These are phyloP conservation scores for Haplosporangium gracile DNA, from an alignment of 192 early-diverging fungal genomes.

Conservation along the genomic window DNA sequence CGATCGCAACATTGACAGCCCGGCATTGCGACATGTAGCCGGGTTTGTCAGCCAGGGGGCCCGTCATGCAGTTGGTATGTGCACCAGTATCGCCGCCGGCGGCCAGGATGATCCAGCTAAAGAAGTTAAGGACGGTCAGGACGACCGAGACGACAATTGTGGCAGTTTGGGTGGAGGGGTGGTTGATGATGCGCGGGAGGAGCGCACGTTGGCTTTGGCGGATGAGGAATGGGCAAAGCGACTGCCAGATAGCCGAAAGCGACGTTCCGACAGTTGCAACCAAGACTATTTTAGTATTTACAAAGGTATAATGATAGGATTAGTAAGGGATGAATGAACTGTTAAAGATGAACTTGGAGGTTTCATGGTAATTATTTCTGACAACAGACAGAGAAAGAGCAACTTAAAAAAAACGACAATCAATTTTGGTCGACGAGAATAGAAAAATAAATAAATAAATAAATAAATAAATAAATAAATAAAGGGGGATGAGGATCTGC, in stretches of 20 bases:
- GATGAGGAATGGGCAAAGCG: slow-evolving; percentile 46
- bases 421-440: neutral
- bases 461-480: no score
- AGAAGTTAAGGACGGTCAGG: slow-evolving; percentile 50
- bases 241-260: slow-evolving; percentile 48
- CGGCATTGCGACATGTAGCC: slow-evolving; percentile 38
- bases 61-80: slow-evolving; percentile 14
- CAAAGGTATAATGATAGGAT: neutral
- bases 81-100: slow-evolving; percentile 29
- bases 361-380: neutral
- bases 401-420: neutral
- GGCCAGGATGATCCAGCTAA: slow-evolving; percentile 50
- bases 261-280: slow-evolving; percentile 40
- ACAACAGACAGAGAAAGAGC: neutral
- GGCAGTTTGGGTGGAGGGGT: slow-evolving; percentile 47
- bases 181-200: slow-evolving; percentile 47
- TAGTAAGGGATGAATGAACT: neutral
- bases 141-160: slow-evolving; percentile 47
- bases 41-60: slow-evolving; percentile 3
- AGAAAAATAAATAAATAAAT: no score
- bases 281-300: slow-evolving; percentile 21
- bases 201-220: slow-evolving; percentile 48
- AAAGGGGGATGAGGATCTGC: neutral
- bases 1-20: slow-evolving; percentile 43
- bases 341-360: slow-evolving; percentile 6